phyloP scores from a whole-genome alignment of 1,284 basidiomycete species.

The Ustilago nuda region DNA sequence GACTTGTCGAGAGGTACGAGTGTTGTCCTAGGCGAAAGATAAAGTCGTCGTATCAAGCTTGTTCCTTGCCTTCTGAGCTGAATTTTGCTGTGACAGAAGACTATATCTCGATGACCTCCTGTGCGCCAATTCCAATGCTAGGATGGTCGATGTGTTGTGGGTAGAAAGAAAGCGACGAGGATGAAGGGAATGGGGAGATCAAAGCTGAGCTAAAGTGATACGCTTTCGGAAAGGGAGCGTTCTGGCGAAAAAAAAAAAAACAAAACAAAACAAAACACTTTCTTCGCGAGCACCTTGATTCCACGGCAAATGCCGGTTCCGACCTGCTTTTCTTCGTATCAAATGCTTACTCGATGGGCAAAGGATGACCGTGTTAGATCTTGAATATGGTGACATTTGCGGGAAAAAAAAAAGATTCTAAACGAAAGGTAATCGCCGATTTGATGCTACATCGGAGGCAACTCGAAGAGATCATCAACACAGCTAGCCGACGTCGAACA shows the following conservation, averaged over 20 bases:
- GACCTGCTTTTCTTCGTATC: slow-evolving; percentile 3
- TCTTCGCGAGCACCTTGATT: slow-evolving; percentile 42
- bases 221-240: neutral
- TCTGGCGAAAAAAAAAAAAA: neutral
- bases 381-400: neutral
- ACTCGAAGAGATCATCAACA: neutral
- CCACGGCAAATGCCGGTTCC: slow-evolving; percentile 21
- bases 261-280: slow-evolving; percentile 12
- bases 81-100: neutral
- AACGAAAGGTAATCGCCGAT: neutral
- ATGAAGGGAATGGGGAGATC: neutral
- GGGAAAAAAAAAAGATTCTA: neutral
- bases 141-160: neutral
- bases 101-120: neutral
- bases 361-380: neutral
- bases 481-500: slow-evolving; percentile 1
- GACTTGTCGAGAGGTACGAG: neutral
- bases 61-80: neutral
- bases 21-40: neutral
- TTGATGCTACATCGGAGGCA: neutral
- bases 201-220: neutral
- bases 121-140: neutral
- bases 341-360: neutral
- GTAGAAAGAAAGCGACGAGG: neutral
- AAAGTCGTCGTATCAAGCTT: neutral